Base-by-base conservation (phyloP, 345 rosid genomes). In the Combretum micranthum region DNA sequence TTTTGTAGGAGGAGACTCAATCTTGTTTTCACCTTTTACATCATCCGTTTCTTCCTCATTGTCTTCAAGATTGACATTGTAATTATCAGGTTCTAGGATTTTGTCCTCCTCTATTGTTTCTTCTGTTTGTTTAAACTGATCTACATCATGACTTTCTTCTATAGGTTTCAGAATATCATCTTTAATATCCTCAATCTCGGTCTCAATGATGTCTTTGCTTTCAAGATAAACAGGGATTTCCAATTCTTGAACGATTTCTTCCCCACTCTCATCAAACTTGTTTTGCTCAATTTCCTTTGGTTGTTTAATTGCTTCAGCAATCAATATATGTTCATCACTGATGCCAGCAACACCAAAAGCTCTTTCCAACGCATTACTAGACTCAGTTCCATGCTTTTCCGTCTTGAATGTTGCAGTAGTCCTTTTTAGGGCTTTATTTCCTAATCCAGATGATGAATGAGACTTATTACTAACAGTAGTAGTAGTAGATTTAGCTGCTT, bases 401-500 rank as follows among this genome's bases (percentile, higher is more conserved):
- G 59, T 76, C 72, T 42, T 68, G 49, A 45, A 44, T 15, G 56
- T 23, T 18, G 19, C 16, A 32, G 44, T 20, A 46, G 59, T 69
- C 70, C 73, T 79, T 64, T 51, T 73, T 5, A 42, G 4, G 21
- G 53, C 63, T 42, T 50, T 57, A 12, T 63, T 47, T 11, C 42
- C 53, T 19, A 16, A 25, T 19, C 70, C 32, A 23, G 65, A 45
- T 12, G 47, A 53, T 8, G 69, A 52, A 42, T n/a, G 76, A 17
- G 80, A 25, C 26, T 76, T 75, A 19, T 20, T 42, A 26, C 20
- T 19, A 17, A 23, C 55, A 0, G 67, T 53, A 65, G 66, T 65
- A 20, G 73, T 44, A 12, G 75, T 56, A 22, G 68, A 77, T 60
- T 55, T 26, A 61, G 63, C 70, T 74, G 67, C 73, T 20, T 77